Evolutionary conservation across 2,329 filamentous ascomycete species (phyloP), one percentile per base, ranked within the genome.

Genomic region (Celoporthe dispersa): DNA sequence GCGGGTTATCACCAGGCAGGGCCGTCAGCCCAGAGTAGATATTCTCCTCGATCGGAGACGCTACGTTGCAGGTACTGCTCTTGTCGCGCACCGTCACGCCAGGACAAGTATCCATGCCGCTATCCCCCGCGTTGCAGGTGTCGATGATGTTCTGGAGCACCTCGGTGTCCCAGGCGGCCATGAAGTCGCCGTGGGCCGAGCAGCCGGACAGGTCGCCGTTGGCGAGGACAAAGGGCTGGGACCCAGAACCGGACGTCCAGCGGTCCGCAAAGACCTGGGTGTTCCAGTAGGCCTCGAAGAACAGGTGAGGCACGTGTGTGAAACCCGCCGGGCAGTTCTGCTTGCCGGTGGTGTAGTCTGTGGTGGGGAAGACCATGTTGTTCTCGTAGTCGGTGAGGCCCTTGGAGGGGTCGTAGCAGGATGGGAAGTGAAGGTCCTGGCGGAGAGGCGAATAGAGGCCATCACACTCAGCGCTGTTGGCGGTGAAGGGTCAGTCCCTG

Each of bases 171-270:
- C 92, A 94, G 22, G 87, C 91, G 72, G 91, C 88, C 73, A 92
- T 80, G 81, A 94, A 94, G 79, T 94, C 91, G 63, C 85, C 91
- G 79, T 94, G 91, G 71, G 86, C 86, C 75, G 88, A 88, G 81
- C 87, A 93, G 68, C 91, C 92, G 14, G 91, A 92, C 28, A 84
- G 82, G 69, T 94, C 91, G 60, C 91, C 91, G 76, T 89, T 90
- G 73, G 90, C 83, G 59, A 92, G 86, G 67, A 93, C 88, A 75
- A 93, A 93, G 14, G 89, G 90, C 80, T 88, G 86, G 33, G 76
- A 77, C 75, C 86, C 87, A 71, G 84, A 82, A 73, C 85, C 82
- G 61, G 82, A 80, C n/a, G 82, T 82, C 87, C 87, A 89, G 75
- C 84, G 83, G 75, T 81, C 80, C 70, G 78, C 71, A 75, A 89